Evolutionary conservation across 2,329 filamentous ascomycete species (phyloP).

Genomic region (Aureobasidium sp.): DNA sequence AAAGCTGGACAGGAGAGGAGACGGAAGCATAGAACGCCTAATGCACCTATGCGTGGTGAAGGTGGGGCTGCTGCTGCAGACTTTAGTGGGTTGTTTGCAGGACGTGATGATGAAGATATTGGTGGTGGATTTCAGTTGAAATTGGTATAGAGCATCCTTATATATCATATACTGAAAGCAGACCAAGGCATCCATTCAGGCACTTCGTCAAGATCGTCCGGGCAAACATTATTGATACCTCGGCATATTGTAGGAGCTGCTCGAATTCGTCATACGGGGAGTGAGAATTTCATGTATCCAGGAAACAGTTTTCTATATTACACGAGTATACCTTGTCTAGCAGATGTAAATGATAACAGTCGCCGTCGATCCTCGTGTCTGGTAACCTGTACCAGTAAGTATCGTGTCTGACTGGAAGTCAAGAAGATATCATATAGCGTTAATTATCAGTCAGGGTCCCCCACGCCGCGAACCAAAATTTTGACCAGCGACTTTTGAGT

Average conservation of each 20-base stretch:
- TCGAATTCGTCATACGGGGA: too few relatives aligned
- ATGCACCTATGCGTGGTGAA: constrained; percentile 83
- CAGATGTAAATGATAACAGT: too few relatives aligned
- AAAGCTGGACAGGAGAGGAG: constrained; percentile 93
- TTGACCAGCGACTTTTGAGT: constrained; percentile 6
- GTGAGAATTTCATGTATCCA: too few relatives aligned
- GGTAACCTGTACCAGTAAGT: too few relatives aligned
- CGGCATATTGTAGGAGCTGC: too few relatives aligned
- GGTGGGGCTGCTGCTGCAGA: constrained; percentile 58
- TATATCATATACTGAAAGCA: too few relatives aligned
- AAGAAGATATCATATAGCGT: too few relatives aligned
- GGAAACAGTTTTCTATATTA: too few relatives aligned
- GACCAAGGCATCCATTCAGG: not conserved
- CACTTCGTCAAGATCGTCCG: not conserved
- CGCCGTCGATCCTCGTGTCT: too few relatives aligned
- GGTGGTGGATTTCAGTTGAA: constrained; percentile 52
- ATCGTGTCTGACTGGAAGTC: too few relatives aligned
- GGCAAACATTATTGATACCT: not conserved
- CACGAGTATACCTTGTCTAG: too few relatives aligned
- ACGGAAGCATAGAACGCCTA: constrained; percentile 76
- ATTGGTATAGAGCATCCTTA: constrained; percentile 28
- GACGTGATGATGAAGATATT: constrained; percentile 50
- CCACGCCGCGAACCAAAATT: constrained; percentile 18
- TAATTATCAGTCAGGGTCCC: constrained; percentile 12
- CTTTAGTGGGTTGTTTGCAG: constrained; percentile 57